A percentile compares a stretch with the other conserved stretches of the same genome.
Evolutionary conservation across 1,139 yeast genomes (phyloP).

Genomic region (Blastobotrys indianensis): DNA sequence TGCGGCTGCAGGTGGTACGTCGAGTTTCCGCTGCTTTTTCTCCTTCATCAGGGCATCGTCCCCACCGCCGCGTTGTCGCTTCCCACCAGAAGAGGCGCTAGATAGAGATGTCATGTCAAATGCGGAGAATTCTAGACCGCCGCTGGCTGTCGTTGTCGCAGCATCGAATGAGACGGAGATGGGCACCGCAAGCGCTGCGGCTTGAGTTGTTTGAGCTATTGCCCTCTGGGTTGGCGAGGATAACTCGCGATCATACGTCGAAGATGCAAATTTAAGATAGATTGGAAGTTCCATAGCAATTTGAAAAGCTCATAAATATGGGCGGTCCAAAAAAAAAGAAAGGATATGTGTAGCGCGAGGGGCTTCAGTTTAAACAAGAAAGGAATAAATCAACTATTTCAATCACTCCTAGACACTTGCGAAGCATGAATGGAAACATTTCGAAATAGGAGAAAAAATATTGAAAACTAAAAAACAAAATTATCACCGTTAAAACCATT

Average conservation of each 20-base stretch:
- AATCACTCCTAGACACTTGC: background rate
- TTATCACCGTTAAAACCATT: background rate
- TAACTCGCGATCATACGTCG: too few relatives aligned
- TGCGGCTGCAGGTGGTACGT: too few relatives aligned
- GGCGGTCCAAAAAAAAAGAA: background rate
- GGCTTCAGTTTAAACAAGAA: background rate
- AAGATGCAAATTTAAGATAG: too few relatives aligned
- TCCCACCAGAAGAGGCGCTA: too few relatives aligned
- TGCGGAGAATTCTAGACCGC: too few relatives aligned
- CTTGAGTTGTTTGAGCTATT: too few relatives aligned
- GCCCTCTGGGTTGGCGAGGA: too few relatives aligned
- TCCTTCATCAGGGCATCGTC: slow-evolving; percentile 6
- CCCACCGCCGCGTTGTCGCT: background rate
- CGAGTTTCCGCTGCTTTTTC: background rate
- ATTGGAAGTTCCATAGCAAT: too few relatives aligned
- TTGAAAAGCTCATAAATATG: background rate
- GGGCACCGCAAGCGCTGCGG: too few relatives aligned
- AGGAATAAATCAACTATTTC: background rate
- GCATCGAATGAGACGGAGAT: too few relatives aligned
- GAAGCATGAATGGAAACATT: background rate
- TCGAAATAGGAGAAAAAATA: slow-evolving; percentile 1
- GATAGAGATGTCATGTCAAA: too few relatives aligned
- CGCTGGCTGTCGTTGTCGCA: too few relatives aligned
- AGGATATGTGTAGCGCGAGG: background rate
- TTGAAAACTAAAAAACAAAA: background rate